Conservation (phyloP, 2,329 filamentous ascomycete species). For the Pestalotiopsis sp. region DNA sequence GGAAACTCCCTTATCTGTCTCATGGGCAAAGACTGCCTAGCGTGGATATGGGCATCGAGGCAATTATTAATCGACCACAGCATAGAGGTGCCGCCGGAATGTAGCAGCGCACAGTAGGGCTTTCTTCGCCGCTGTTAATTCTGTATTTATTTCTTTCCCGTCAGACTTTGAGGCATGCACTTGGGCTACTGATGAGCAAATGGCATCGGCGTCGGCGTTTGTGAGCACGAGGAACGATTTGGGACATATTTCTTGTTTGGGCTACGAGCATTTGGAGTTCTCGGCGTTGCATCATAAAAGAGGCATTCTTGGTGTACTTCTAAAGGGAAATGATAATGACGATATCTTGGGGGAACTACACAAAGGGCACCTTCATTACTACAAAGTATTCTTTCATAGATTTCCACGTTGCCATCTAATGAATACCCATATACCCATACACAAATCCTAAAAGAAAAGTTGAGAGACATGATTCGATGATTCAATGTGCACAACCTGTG, state of each 20-base stretch:
- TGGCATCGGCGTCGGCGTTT: neutral
- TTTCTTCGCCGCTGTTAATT: constrained; percentile 15
- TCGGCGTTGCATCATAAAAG: neutral
- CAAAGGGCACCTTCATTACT: neutral
- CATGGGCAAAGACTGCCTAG: constrained; percentile 53
- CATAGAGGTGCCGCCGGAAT: constrained; percentile 24
- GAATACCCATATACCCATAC: no score
- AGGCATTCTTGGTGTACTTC: neutral
- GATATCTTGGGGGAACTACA: neutral
- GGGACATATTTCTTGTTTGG: neutral
- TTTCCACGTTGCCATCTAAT: no score
- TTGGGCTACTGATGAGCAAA: neutral
- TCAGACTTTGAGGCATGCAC: constrained; percentile 1
- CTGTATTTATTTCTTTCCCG: constrained; percentile 13
- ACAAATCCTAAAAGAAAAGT: no score
- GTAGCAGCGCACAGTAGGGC: constrained; percentile 21
- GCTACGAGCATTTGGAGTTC: neutral
- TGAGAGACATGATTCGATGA: no score
- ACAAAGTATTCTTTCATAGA: no score
- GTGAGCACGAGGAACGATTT: neutral
- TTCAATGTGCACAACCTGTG: no score
- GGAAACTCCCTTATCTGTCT: constrained; percentile 50
- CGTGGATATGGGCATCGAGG: constrained; percentile 63
- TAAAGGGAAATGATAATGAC: neutral
- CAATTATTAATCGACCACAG: constrained; percentile 57